Evolutionary conservation across 78 protist species (phyloP), one percentile per base, ranked within the genome.

Genomic region (slime mould (Dictyostelium discoideum)): DNA sequence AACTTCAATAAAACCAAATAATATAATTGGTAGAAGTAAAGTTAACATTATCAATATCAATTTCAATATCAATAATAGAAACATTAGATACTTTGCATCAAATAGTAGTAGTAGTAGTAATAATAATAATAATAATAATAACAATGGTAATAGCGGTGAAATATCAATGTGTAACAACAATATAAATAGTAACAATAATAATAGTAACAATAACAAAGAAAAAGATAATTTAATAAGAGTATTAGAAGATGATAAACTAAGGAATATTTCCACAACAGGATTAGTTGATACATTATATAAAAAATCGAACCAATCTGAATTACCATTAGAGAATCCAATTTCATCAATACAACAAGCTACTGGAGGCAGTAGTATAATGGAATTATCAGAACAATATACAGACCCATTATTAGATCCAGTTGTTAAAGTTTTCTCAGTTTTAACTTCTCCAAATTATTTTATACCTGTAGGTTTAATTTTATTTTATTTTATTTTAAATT

Each of bases 351-450:
- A 69, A 29, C 81, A 81, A 48, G 7, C 57, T 3, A 39, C 48
- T 24, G 40, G 42, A 76, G 26, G 44, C n/a, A 18, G n/a, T 26
- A n/a, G 26, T 0, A 24, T 10, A 48, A 81, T 81, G 24, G 54
- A 40, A n/a, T 9, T 22, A 24, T 42, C 40, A 6, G 72, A 81
- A n/a, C 77, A 69, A 69, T 74, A 74, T 37, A 26, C 86, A 5
- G 96, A 87, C n/a, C 96, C 96, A 82, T 44, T 87, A 22, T 29
- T 93, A 73, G 96, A 93, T 81, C 94, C 96, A 39, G 39, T 93
- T 8, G 77, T 93, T 18, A 93, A 93, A 46, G 96, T 93, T 40
- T 93, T 86, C 22, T 86, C 96, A 3, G 93, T 87, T 13, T 73
- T 93, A 26, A 50, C 96, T 3, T 72, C 85, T 60, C 96, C 96